These are phyloP conservation scores for Emmonsiellopsis sp. DNA, from an alignment of 2,329 filamentous ascomycete species.

Conservation along the genomic window DNA sequence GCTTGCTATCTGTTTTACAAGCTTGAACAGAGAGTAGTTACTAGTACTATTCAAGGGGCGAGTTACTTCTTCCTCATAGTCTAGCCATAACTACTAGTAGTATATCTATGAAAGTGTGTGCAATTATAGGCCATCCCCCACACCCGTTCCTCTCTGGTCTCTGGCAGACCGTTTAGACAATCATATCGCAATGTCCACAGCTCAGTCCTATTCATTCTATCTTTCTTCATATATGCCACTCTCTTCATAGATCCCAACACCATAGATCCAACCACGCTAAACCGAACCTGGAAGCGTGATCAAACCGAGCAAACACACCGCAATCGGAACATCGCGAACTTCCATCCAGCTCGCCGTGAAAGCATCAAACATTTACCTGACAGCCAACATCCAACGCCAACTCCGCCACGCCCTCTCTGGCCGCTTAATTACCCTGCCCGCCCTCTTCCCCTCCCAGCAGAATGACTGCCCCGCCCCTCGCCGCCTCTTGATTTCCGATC, in stretches of 20 bases:
- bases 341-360: not conserved
- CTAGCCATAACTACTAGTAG: no score
- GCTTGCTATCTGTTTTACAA: no score
- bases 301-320: slow-evolving; percentile 12
- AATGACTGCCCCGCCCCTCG: not conserved
- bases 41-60: no score
- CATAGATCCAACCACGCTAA: not conserved
- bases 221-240: no score
- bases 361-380: not conserved
- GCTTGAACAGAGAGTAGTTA: no score
- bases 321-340: not conserved
- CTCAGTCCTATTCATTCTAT: no score
- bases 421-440: not conserved
- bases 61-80: no score
- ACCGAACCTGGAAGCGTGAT: not conserved
- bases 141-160: no score
- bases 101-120: no score
- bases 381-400: not conserved
- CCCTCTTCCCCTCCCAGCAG: not conserved
- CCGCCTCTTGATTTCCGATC: not conserved
- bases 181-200: no score
- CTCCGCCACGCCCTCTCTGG: not conserved
- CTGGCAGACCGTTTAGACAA: no score
- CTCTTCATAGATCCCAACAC: not conserved
- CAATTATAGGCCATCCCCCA: no score